phyloP scores from a whole-genome alignment of 208 protist genomes.

The Leishmania major region DNA sequence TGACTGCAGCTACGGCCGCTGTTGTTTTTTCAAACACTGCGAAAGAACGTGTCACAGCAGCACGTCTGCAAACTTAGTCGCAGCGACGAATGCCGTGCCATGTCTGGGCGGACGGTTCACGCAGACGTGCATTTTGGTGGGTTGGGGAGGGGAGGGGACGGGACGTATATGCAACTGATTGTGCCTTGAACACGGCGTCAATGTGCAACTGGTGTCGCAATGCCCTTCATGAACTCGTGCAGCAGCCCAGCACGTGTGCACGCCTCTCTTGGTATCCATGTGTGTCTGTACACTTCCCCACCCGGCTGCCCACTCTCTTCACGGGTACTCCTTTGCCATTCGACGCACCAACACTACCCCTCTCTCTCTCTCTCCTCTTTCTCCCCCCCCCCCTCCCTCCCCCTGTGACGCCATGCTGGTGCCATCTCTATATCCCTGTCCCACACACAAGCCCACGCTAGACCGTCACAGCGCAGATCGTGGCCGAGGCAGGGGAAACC shows the following conservation, averaged over 20 bases:
- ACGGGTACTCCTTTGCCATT: not conserved
- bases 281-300: not conserved
- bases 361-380: not conserved
- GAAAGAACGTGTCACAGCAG: not conserved
- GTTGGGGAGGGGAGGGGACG: not conserved
- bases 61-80: not conserved
- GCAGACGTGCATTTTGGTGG: not conserved
- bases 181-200: not conserved
- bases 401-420: not conserved
- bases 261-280: not conserved
- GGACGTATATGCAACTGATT: not conserved
- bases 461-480: not conserved
- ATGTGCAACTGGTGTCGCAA: not conserved
- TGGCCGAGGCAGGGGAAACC: not conserved
- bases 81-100: not conserved
- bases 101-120: not conserved
- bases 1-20: not conserved
- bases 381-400: not conserved
- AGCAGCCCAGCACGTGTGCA: not conserved
- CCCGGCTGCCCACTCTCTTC: not conserved
- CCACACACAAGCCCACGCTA: not conserved
- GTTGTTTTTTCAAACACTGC: not conserved
- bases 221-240: not conserved
- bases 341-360: not conserved
- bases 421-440: not conserved